These are phyloP conservation scores for Calonectria naviculata DNA, from an alignment of 2,329 filamentous ascomycete genomes.

Conservation along the genomic window DNA sequence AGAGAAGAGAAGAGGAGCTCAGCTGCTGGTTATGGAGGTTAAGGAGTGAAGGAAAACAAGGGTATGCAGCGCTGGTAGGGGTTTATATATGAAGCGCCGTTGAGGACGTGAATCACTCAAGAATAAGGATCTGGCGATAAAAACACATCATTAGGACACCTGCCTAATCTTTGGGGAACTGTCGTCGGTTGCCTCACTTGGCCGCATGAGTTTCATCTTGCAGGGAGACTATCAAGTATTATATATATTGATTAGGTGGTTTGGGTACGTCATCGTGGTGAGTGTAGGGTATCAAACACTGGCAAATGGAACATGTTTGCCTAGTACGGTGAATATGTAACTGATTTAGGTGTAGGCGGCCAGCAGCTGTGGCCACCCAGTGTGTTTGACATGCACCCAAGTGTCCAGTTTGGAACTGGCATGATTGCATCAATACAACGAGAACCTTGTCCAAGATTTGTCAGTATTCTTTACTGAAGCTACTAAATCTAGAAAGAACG, in stretches of 20 bases:
- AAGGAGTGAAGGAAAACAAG: not conserved
- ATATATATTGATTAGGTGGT: not conserved
- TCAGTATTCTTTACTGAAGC: conserved; percentile 16
- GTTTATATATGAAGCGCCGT: not conserved
- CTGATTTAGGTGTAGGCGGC: not conserved
- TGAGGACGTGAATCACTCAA: not conserved
- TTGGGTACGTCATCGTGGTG: not conserved
- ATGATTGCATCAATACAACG: not conserved
- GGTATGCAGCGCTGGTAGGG: not conserved
- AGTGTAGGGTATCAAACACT: not conserved
- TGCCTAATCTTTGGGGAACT: not conserved
- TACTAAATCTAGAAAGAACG: conserved; percentile 30
- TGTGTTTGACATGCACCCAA: not conserved
- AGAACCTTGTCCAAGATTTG: not conserved
- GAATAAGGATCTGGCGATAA: not conserved
- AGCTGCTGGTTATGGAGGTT: not conserved
- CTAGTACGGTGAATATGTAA: not conserved
- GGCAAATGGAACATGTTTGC: not conserved
- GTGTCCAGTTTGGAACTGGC: not conserved
- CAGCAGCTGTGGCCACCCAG: not conserved
- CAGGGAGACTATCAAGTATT: too few species aligned
- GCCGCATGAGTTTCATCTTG: not conserved
- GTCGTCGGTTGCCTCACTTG: not conserved
- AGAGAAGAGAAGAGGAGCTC: too few species aligned
- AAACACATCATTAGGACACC: not conserved